Base-by-base conservation (phyloP, 139 green algal genomes). In the Coelastrella sp. region DNA sequence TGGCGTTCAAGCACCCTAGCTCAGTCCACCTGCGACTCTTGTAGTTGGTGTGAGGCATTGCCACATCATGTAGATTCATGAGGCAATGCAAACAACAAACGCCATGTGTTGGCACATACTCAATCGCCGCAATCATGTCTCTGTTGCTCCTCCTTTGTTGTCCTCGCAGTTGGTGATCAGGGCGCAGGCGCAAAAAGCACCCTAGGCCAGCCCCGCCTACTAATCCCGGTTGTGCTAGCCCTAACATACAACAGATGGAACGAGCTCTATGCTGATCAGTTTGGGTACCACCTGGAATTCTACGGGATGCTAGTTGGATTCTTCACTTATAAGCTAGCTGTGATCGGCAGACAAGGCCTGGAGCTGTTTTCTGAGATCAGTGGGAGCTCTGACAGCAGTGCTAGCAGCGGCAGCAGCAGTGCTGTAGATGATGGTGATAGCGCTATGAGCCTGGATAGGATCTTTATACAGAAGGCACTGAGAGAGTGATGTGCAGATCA, bases 301-400 rank as follows among this genome's bases (percentile, higher is more conserved):
- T 93, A 99, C 88, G 95, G 96, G 75, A 98, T 99, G 92, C 95
- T 99, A 57, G 85, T 98, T 54, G 98, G 98, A 66, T 99, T 99
- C 92, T 98, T 99, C 92, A 99, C 98, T 2, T 99, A 99, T 96
- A 99, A 99, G 93, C 80, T 93, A 6, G 97, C 96, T 2, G 94
- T 99, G 3, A 16, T 98, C 0, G 88, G 90, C n/a, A 79, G 89
- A 56, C 93, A 95, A 80, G 94, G 92, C 22, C 88, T 95, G 81
- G 82, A 92, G 80, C 60, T 96, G 19, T 73, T 95, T 5, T 80
- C 73, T 8, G 85, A 94, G 54, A 23, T 93, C 73, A 76, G 78
- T 78, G 57, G 92, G 71, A 16, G 58, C 92, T 96, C 19, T 75
- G 73, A 57, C 4, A 10, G 10, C 74, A 16, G 58, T 78, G 74